These are phyloP conservation scores for Fusarium sp. DNA, from an alignment of 2,329 filamentous ascomycete genomes.

Conservation along the genomic window DNA sequence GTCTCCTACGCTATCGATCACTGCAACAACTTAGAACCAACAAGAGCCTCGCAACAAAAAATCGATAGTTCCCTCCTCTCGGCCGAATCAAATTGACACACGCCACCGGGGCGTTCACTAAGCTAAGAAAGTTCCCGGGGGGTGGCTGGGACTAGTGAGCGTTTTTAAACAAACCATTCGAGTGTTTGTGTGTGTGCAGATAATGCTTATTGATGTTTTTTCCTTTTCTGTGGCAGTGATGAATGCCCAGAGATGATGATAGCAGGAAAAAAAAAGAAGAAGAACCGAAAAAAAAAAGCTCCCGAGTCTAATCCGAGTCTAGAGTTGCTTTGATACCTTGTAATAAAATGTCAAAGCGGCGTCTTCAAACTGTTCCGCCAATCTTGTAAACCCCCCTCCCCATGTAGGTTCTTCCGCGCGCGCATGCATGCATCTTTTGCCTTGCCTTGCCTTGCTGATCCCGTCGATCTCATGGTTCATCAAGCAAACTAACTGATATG, in stretches of 20 bases:
- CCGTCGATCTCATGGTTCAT: constrained; percentile 27
- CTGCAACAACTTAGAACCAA: background rate
- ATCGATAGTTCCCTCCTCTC: background rate
- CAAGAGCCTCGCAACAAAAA: background rate
- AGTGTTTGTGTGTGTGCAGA: background rate
- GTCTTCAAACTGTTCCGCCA: constrained; percentile 20
- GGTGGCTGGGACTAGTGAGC: background rate
- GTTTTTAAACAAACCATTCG: background rate
- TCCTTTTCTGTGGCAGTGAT: background rate
- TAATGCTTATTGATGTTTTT: background rate
- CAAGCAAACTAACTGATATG: constrained; percentile 27
- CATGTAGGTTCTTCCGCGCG: constrained; percentile 12
- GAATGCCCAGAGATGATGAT: background rate
- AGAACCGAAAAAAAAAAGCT: background rate
- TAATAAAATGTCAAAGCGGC: constrained; percentile 22
- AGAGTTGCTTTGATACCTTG: constrained; percentile 21
- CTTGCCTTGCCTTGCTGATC: constrained; percentile 13
- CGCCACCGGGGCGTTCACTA: background rate
- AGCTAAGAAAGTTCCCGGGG: background rate
- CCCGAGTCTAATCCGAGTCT: constrained; percentile 28
- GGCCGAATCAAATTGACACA: background rate
- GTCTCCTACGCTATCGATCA: background rate
- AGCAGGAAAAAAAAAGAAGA: background rate
- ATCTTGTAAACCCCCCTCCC: constrained; percentile 5
- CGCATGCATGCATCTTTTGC: constrained; percentile 21